Conservation (phyloP, 2,329 filamentous ascomycete species). For the Cladophialophora psammophila region DNA sequence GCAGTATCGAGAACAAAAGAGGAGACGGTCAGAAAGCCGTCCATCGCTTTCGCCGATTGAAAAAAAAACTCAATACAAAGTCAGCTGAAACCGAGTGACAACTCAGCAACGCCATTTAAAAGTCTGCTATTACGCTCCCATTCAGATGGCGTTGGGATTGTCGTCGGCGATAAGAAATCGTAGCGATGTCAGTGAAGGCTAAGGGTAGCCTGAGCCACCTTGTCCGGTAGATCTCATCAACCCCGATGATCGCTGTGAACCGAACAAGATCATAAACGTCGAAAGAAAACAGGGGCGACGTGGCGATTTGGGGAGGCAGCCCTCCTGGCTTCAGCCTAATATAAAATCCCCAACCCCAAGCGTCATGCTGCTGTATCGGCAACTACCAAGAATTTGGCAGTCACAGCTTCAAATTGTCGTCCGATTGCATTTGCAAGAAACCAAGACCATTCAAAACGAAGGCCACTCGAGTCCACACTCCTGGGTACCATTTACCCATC, state of each 20-base stretch:
- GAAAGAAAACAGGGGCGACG: constrained; percentile 26
- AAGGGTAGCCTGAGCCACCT: constrained; percentile 27
- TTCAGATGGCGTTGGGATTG: not conserved
- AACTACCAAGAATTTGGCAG: constrained; percentile 23
- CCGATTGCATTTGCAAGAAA: constrained; percentile 27
- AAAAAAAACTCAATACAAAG: constrained; percentile 9
- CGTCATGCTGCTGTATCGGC: constrained; percentile 35
- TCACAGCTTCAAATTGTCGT: constrained; percentile 34
- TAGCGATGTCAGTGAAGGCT: constrained; percentile 23
- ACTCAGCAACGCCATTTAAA: not conserved
- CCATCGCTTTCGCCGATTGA: constrained; percentile 4
- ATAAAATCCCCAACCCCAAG: constrained; percentile 36
- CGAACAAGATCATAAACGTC: constrained; percentile 21
- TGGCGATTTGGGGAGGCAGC: constrained; percentile 36
- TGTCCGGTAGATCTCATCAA: constrained; percentile 26
- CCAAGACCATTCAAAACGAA: not conserved
- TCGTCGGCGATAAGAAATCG: constrained; percentile 18
- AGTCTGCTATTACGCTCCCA: not conserved
- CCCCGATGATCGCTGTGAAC: constrained; percentile 31
- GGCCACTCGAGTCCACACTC: not conserved
- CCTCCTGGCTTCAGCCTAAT: constrained; percentile 34
- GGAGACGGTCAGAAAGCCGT: constrained; percentile 39
- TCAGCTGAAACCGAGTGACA: constrained; percentile 10
- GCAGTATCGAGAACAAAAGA: constrained; percentile 13
- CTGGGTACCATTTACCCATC: not conserved